Base-by-base conservation (phyloP, 1,284 basidiomycete genomes). In the Fomitopsis palustris region DNA sequence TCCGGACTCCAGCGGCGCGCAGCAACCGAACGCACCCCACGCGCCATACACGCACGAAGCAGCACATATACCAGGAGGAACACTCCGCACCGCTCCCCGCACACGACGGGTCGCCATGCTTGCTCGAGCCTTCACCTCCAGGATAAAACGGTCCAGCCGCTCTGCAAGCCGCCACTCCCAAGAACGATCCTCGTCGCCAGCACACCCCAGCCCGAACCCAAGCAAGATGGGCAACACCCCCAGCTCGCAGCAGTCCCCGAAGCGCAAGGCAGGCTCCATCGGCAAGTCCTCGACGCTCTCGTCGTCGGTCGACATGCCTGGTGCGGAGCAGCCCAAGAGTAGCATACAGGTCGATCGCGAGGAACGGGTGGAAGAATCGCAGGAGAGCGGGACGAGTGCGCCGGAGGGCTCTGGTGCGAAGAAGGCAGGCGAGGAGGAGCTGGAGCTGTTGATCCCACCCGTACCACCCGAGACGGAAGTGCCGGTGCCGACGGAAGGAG, bases 161-260 rank as follows among this genome's bases (percentile, higher is more conserved):
- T 25, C 53, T 43, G 16, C 56, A 6, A 55, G 39, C 19, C 14
- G 31, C 51, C 21, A 23, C 37, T 29, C 43, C n/a, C 38, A 27
- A 59, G n/a, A 54, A 4, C 54, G 21, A 33, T 37, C 53, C 19
- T 7, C 38, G 21, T 31, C 59, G 9, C 6, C 29, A 38, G 41
- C 39, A 23, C 14, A 38, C 35, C 45, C 51, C 17, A 6, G 2
- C 3, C 9, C 45, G 14, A 33, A 35, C 49, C 14, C 27, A 19
- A 33, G 31, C 31, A 51, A 51, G 49, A 61, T 61, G 60, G 60
- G 60, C 17, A 61, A 61, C 56, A 35, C 56, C 5, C 56, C 52
- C 10, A 61, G 59, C 43, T 29, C 55, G 6, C 53, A 49, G 19
- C 52, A 31, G 43, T 54, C 60, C 2, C 56, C 60, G 19, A 33